These are phyloP conservation scores for Candida sakaeoensis DNA, from an alignment of 805 yeast species.

Conservation along the genomic window DNA sequence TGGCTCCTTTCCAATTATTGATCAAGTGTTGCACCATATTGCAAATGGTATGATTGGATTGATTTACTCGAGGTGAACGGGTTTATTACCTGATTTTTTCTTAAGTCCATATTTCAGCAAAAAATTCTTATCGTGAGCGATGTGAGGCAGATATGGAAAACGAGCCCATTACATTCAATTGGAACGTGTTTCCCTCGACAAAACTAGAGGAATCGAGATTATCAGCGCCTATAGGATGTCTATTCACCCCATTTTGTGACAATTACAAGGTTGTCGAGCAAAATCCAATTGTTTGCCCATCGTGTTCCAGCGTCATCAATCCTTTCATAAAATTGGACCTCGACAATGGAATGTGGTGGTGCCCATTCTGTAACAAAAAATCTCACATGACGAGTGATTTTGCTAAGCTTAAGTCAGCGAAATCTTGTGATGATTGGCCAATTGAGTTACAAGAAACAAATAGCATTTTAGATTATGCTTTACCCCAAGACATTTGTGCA, in stretches of 20 bases:
- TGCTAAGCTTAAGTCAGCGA: conserved; percentile 12
- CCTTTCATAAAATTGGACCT: conserved; percentile 28
- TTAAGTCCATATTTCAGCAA: neutral
- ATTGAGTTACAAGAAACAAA: conserved; percentile 23
- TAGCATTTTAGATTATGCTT: conserved; percentile 27
- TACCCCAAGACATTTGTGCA: conserved; percentile 23
- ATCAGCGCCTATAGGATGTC: conserved; percentile 35
- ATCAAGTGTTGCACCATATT: neutral
- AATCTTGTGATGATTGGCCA: conserved; percentile 20
- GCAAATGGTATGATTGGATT: conserved; percentile 2
- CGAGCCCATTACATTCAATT: conserved; percentile 43
- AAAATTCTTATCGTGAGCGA: neutral
- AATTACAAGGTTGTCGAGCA: neutral
- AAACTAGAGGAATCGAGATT: conserved; percentile 30
- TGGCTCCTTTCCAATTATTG: neutral
- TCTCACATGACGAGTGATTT: conserved; percentile 21
- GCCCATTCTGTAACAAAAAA: conserved; percentile 31
- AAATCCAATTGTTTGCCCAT: conserved; percentile 22
- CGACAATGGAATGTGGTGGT: conserved; percentile 33
- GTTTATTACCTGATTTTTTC: neutral
- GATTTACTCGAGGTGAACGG: too few relatives aligned
- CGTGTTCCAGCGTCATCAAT: conserved; percentile 27
- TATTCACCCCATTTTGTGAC: conserved; percentile 23
- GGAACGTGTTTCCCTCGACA: conserved; percentile 53
- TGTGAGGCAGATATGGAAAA: neutral